Conservation (phyloP, 2,329 filamentous ascomycete genomes). For the Xylaria sp. region DNA sequence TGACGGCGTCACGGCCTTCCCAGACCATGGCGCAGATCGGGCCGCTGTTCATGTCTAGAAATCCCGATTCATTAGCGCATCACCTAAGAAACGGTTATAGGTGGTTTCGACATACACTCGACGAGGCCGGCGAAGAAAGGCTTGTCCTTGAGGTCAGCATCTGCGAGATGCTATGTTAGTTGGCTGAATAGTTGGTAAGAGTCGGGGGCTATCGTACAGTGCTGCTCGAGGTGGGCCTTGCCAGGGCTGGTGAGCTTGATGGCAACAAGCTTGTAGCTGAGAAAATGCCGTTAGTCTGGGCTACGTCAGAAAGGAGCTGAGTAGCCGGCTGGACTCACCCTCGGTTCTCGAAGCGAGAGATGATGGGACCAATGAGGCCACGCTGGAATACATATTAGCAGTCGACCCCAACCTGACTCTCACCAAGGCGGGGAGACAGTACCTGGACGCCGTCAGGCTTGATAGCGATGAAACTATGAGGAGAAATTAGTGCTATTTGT, state of each 20-base stretch:
- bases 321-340: conserved; percentile 68
- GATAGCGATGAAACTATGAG: conserved; percentile 95
- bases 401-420: conserved; percentile 13
- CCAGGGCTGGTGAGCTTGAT: conserved; percentile 92
- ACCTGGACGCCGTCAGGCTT: conserved; percentile 99
- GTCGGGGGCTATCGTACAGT: conserved; percentile 70
- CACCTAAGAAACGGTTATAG: neutral
- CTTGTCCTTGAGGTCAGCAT: conserved; percentile 91
- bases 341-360: conserved; percentile 96
- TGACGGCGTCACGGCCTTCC: conserved; percentile 98
- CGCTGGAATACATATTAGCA: conserved; percentile 67
- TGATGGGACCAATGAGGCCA: conserved; percentile 97
- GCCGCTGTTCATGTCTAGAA: conserved; percentile 91
- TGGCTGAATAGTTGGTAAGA: conserved; percentile 1
- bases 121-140: conserved; percentile 97
- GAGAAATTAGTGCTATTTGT: conserved; percentile 23
- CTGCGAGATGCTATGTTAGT: conserved; percentile 55
- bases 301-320: conserved; percentile 28
- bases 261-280: conserved; percentile 95
- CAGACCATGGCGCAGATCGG: conserved; percentile 99
- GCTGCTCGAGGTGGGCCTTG: conserved; percentile 97
- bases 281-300: conserved; percentile 34
- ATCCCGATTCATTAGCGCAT: conserved; percentile 34
- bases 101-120: conserved; percentile 73
- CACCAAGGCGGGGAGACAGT: conserved; percentile 46